phyloP scores from a whole-genome alignment of 2,329 filamentous ascomycete species.

The Fusarium redolens region DNA sequence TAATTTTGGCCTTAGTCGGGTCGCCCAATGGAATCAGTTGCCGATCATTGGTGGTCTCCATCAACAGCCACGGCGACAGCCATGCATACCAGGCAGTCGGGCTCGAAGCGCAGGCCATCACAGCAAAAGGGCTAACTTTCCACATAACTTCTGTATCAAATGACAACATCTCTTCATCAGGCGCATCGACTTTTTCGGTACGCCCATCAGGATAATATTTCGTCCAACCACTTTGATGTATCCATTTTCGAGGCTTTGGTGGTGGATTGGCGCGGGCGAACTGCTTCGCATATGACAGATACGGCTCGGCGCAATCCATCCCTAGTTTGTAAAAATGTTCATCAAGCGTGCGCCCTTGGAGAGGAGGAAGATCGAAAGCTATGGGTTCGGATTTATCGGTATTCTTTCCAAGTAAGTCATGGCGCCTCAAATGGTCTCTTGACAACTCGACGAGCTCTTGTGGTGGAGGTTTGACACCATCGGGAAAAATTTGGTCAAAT shows the following conservation, averaged over 20 bases:
- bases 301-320: conserved; percentile 87
- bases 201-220: conserved; percentile 84
- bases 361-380: conserved; percentile 83
- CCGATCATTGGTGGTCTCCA: conserved; percentile 78
- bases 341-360: conserved; percentile 85
- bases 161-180: conserved; percentile 83
- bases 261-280: conserved; percentile 74
- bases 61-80: conserved; percentile 94
- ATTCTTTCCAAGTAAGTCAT: conserved; percentile 91
- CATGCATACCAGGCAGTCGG: conserved; percentile 96
- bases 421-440: conserved; percentile 82
- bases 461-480: conserved; percentile 66
- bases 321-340: conserved; percentile 95
- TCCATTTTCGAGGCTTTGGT: conserved; percentile 76
- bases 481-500: conserved; percentile 83
- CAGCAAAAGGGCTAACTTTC: conserved; percentile 90
- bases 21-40: conserved; percentile 92
- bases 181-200: conserved; percentile 77
- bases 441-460: conserved; percentile 82
- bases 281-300: conserved; percentile 77
- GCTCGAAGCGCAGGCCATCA: conserved; percentile 95
- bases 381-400: conserved; percentile 81
- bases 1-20: conserved; percentile 75
- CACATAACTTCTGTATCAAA: conserved; percentile 99
- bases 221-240: conserved; percentile 87